Percentiles rank a stretch among this genome's conserved stretches.
phyloP scores from a whole-genome alignment of 345 rosid species.

The Lumnitzera littorea region DNA sequence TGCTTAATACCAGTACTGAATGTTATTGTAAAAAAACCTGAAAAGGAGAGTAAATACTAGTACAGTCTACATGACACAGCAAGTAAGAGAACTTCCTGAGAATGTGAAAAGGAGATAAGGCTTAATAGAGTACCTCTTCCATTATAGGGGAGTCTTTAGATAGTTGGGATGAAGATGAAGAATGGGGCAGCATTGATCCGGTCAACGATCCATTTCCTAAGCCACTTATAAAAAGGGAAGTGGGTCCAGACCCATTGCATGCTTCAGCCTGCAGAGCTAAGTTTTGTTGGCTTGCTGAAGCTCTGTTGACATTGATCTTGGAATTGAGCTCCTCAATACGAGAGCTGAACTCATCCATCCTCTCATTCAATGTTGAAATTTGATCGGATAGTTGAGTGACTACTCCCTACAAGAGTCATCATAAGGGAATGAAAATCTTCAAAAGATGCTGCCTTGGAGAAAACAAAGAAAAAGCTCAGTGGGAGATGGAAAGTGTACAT shows the following conservation, averaged over 20 bases:
- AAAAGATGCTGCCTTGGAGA: neutral
- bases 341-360: constrained; percentile 90
- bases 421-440: neutral
- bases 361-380: constrained; percentile 87
- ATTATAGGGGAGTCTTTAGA: constrained; percentile 68
- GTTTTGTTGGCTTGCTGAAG: constrained; percentile 72
- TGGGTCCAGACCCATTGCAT: constrained; percentile 67
- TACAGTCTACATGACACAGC: neutral
- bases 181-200: constrained; percentile 49
- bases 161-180: constrained; percentile 81
- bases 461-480: neutral
- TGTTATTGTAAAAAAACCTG: too few species aligned
- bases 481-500: neutral
- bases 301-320: constrained; percentile 47
- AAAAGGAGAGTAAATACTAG: too few species aligned
- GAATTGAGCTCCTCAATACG: constrained; percentile 82
- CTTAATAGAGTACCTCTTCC: constrained; percentile 69
- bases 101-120: neutral
- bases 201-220: constrained; percentile 49
- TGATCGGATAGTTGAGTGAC: constrained; percentile 90
- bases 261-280: constrained; percentile 65
- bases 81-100: too few species aligned
- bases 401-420: constrained; percentile 46
- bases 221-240: constrained; percentile 46
- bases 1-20: too few species aligned